Evolutionary conservation across 345 rosid species (phyloP).

Genomic region (Eucalyptus polybractea): DNA sequence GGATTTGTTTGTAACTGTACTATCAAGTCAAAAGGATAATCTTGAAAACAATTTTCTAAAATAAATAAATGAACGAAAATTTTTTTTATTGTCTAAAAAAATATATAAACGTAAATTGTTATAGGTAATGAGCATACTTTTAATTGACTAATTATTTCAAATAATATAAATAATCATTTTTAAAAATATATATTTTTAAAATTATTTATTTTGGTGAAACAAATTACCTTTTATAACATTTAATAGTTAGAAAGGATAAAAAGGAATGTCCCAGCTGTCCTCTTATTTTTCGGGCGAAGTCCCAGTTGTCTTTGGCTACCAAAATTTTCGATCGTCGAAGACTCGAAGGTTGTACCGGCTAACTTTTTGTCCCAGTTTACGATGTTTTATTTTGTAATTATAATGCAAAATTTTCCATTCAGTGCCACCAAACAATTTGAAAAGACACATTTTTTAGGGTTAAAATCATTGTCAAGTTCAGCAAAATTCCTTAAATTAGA

Average conservation of each 20-base stretch:
- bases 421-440: neutral
- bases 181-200: accelerated
- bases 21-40: no score
- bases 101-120: neutral
- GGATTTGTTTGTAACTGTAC: neutral
- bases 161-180: neutral
- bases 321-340: neutral
- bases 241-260: neutral
- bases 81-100: neutral
- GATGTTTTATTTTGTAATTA: neutral
- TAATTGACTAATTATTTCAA: neutral
- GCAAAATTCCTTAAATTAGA: neutral
- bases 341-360: neutral
- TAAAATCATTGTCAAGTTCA: neutral
- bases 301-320: neutral
- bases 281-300: no score
- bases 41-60: neutral
- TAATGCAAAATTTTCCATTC: neutral
- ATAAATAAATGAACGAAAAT: neutral
- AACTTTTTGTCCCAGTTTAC: neutral
- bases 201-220: neutral
- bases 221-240: neutral
- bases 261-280: neutral
- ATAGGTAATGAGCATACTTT: neutral
- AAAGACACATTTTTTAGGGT: neutral